phyloP scores from a whole-genome alignment of 345 rosid genomes.

The Ceriops tagal region DNA sequence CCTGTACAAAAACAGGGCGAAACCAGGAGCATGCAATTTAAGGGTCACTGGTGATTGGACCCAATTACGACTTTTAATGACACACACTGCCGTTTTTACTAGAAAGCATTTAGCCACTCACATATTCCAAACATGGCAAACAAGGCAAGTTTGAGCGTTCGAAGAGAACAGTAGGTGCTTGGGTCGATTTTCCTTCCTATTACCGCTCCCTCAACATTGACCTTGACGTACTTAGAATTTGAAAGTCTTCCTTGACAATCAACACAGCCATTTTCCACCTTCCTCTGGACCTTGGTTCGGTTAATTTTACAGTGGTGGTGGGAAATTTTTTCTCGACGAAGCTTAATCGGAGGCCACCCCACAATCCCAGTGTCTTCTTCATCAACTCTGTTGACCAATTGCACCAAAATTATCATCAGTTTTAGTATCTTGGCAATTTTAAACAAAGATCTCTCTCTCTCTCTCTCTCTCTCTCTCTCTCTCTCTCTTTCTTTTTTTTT shows the following conservation, averaged over 20 bases:
- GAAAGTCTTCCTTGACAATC: conserved; percentile 13
- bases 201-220: conserved; percentile 49
- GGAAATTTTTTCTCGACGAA: conserved; percentile 4
- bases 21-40: neutral
- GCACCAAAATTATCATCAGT: neutral
- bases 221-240: conserved; percentile 43
- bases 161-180: conserved; percentile 30
- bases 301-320: neutral
- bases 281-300: neutral
- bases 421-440: no score
- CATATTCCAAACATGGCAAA: conserved; percentile 39
- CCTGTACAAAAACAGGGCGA: conserved; percentile 14
- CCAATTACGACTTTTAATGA: neutral
- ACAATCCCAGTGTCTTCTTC: conserved; percentile 20
- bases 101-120: conserved; percentile 10
- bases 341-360: conserved; percentile 45
- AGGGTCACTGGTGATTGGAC: no score
- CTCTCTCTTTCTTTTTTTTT: no score
- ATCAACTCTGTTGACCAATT: conserved; percentile 10
- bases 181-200: conserved; percentile 48
- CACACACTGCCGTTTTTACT: neutral
- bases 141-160: conserved; percentile 30
- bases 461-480: no score
- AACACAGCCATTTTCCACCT: conserved; percentile 15
- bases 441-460: no score